A percentile compares a stretch with the other conserved stretches of the same genome.
These are phyloP conservation scores for Aspergillus viridinutans DNA, from an alignment of 2,329 filamentous ascomycete genomes.

Conservation along the genomic window DNA sequence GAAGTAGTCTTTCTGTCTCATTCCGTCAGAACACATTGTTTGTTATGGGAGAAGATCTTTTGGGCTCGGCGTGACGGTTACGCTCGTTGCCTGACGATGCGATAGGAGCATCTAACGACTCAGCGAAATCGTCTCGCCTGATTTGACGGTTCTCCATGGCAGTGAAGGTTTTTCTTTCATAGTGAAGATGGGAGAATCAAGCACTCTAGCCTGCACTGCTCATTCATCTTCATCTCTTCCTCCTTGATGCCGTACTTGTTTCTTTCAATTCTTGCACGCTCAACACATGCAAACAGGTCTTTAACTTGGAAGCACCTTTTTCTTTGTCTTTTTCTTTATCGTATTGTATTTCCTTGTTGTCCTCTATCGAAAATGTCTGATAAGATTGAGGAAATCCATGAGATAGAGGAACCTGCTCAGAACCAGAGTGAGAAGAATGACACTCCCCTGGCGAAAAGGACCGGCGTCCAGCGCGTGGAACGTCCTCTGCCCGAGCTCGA, in stretches of 20 bases:
- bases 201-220: neutral
- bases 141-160: neutral
- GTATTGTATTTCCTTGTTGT: neutral
- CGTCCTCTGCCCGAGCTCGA: neutral
- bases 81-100: neutral
- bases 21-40: neutral
- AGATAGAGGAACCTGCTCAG: neutral
- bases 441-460: neutral
- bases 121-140: neutral
- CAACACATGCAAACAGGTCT: neutral
- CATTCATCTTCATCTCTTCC: no score
- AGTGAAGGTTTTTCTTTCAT: neutral
- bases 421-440: neutral
- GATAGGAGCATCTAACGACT: neutral
- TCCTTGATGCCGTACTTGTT: neutral
- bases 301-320: neutral
- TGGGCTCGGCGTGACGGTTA: neutral
- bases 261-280: neutral
- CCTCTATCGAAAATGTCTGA: neutral
- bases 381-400: neutral
- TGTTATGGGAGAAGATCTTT: neutral
- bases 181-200: neutral
- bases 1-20: neutral
- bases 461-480: neutral
- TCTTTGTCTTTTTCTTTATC: neutral